Conservation (phyloP, 2,329 filamentous ascomycete species). For the Epichloe sylvatica region DNA sequence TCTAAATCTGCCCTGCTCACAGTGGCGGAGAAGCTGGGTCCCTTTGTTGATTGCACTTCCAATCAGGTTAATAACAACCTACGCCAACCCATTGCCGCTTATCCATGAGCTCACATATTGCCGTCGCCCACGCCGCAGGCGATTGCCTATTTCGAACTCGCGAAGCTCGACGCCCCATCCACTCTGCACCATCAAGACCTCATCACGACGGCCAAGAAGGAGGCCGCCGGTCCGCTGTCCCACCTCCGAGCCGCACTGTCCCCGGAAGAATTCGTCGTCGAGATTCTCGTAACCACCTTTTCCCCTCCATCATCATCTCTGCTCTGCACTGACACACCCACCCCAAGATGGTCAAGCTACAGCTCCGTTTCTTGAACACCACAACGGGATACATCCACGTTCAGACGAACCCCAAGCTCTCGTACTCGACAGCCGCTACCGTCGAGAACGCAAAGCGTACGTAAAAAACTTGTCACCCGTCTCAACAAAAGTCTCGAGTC, state of each 20-base stretch:
- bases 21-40: conserved; percentile 14
- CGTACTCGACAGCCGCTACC: conserved; percentile 35
- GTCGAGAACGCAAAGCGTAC: conserved; percentile 37
- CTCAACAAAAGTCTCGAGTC: no score
- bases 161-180: conserved; percentile 8
- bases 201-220: conserved; percentile 14
- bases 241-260: conserved; percentile 11
- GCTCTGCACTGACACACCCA: not conserved
- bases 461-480: conserved; percentile 6
- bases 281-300: conserved; percentile 32
- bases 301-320: not conserved
- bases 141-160: conserved; percentile 21
- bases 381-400: conserved; percentile 40
- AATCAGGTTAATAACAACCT: conserved; percentile 15
- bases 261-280: conserved; percentile 36
- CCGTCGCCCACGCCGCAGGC: conserved; percentile 11
- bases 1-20: conserved; percentile 6
- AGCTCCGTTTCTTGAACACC: conserved; percentile 34
- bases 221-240: conserved; percentile 9
- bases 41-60: conserved; percentile 24
- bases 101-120: no score
- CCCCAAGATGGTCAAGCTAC: conserved; percentile 40
- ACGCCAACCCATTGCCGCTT: no score
- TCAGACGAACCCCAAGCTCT: conserved; percentile 45
- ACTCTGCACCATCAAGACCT: conserved; percentile 15